Conservation (phyloP, 495 filamentous ascomycete genomes). For the Aspergillus conjunctus region DNA sequence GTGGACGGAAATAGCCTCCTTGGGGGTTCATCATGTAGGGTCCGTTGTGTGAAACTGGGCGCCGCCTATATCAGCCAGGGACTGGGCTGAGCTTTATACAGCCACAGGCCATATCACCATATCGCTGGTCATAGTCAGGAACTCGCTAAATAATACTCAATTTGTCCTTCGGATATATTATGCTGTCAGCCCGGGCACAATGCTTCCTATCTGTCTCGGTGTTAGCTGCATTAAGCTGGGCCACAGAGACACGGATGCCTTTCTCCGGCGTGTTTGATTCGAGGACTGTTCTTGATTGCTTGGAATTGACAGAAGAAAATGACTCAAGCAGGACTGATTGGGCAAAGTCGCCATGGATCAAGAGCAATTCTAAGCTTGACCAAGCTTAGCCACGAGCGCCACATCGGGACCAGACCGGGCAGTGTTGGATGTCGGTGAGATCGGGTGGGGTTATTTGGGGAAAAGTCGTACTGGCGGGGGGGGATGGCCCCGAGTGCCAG, state of each 20-base stretch:
- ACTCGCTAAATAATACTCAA: not conserved
- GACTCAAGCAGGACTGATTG: not conserved
- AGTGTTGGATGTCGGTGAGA: not conserved
- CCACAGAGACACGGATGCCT: not conserved
- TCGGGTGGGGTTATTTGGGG: not conserved
- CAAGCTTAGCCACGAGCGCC: conserved; percentile 4
- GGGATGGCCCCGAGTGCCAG: no score
- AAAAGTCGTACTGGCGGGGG: no score
- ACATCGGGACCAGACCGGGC: not conserved
- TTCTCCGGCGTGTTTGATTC: not conserved
- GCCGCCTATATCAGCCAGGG: not conserved
- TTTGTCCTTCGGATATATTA: not conserved
- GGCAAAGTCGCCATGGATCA: not conserved
- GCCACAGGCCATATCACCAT: not conserved
- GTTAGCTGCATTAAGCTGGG: not conserved
- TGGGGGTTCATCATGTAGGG: not conserved
- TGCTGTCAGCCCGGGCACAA: not conserved
- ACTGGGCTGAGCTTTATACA: not conserved
- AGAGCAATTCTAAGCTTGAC: not conserved
- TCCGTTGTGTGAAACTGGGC: not conserved
- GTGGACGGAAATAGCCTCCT: not conserved
- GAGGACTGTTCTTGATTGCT: not conserved
- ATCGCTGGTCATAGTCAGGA: not conserved
- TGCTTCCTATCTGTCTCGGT: not conserved
- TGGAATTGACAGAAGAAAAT: not conserved